Percentiles rank a stretch among this genome's conserved stretches.
phyloP scores from a whole-genome alignment of 768 basidiomycete genomes.

The Pleurotus platypus region DNA sequence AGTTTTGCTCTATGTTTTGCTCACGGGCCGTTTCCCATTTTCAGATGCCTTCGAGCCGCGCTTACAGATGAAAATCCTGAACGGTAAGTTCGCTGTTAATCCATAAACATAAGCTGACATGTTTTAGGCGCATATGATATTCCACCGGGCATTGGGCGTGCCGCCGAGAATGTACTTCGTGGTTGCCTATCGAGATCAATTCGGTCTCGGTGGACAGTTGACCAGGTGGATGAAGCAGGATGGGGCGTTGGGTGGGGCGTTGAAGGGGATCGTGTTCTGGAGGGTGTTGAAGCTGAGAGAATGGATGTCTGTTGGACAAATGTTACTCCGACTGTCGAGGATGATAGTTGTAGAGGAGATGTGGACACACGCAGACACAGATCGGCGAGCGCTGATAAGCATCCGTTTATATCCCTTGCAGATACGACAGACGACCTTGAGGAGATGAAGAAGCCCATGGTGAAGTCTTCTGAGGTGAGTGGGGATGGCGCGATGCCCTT shows the following conservation, averaged over 20 bases:
- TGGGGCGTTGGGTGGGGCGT: slow-evolving; percentile 76
- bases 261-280: slow-evolving; percentile 42
- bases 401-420: slow-evolving; percentile 3
- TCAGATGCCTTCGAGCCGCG: slow-evolving; percentile 87
- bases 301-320: neutral
- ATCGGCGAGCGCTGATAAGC: neutral
- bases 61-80: slow-evolving; percentile 86
- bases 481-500: neutral
- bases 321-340: neutral
- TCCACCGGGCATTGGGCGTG: slow-evolving; percentile 52
- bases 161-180: slow-evolving; percentile 63
- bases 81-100: slow-evolving; percentile 44
- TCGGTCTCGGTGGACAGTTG: slow-evolving; percentile 71
- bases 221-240: slow-evolving; percentile 73
- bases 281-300: slow-evolving; percentile 15
- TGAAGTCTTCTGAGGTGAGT: neutral
- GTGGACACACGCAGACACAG: neutral
- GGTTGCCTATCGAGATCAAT: slow-evolving; percentile 77
- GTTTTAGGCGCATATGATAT: slow-evolving; percentile 58
- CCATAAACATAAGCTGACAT: neutral
- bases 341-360: neutral
- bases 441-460: neutral
- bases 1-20: slow-evolving; percentile 80
- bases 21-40: slow-evolving; percentile 87
- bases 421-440: slow-evolving; percentile 1